Conservation (phyloP, 371 early-diverging fungal species). For the Mortierella sp. region DNA sequence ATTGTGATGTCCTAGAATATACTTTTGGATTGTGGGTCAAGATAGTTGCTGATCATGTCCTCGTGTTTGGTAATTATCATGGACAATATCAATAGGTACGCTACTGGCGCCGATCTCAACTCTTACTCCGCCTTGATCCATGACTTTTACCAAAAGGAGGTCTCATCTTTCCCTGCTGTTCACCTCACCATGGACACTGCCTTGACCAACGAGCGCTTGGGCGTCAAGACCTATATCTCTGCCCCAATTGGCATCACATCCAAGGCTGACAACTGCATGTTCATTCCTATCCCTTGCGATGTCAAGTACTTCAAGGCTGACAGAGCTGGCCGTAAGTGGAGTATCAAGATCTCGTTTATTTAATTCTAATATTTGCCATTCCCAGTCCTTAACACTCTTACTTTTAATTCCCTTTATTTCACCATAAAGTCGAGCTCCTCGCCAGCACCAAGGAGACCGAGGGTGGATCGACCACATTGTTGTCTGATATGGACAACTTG, state of each 20-base stretch:
- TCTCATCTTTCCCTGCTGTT: constrained; percentile 84
- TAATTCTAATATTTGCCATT: neutral
- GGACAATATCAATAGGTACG: constrained; percentile 62
- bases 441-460: constrained; percentile 73
- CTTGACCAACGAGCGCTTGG: constrained; percentile 77
- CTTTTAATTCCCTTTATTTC: neutral
- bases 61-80: neutral
- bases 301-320: constrained; percentile 92
- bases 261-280: constrained; percentile 83
- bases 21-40: neutral
- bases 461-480: constrained; percentile 69
- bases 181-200: constrained; percentile 91
- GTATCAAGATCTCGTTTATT: neutral
- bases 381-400: neutral
- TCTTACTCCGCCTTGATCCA: constrained; percentile 88
- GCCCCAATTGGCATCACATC: constrained; percentile 79
- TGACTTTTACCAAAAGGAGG: constrained; percentile 88
- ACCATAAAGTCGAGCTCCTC: constrained; percentile 76
- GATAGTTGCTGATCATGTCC: neutral
- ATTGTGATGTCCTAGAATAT: neutral
- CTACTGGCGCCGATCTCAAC: constrained; percentile 78
- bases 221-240: constrained; percentile 80
- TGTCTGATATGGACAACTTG: constrained; percentile 92
- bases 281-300: constrained; percentile 88
- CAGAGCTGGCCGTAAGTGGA: constrained; percentile 81